These are phyloP conservation scores for Colletotrichum tropicale DNA, from an alignment of 2,329 filamentous ascomycete species.

Conservation along the genomic window DNA sequence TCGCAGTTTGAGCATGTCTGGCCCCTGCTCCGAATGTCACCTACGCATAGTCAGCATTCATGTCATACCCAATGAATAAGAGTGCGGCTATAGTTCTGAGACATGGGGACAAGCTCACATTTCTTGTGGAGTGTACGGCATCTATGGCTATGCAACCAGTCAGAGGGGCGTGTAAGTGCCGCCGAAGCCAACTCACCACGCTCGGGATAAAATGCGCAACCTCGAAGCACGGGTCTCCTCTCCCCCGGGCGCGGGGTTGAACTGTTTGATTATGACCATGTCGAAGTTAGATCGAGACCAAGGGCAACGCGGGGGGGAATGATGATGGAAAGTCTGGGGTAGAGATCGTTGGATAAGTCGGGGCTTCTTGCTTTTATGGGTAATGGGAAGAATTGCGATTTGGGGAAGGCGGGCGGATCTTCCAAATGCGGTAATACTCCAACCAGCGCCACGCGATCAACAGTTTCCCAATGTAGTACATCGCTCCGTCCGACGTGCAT, in stretches of 20 bases:
- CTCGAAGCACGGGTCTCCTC: not conserved
- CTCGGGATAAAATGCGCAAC: not conserved
- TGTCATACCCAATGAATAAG: not conserved
- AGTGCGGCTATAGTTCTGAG: not conserved
- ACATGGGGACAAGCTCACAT: not conserved
- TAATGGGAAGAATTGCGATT: not conserved
- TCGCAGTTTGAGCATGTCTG: not conserved
- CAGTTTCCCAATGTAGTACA: not conserved
- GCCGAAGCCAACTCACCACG: not conserved
- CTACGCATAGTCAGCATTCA: not conserved
- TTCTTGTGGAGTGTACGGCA: not conserved
- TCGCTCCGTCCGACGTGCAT: not conserved
- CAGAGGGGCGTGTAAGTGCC: not conserved
- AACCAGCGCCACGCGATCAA: not conserved
- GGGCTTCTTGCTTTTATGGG: not conserved
- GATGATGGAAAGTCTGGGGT: not conserved
- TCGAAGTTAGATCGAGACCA: not conserved
- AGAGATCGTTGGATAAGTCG: not conserved
- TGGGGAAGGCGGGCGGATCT: not conserved
- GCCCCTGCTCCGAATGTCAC: not conserved
- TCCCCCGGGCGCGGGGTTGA: not conserved
- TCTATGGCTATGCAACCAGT: not conserved
- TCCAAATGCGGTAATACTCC: conserved; percentile 40
- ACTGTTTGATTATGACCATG: not conserved
- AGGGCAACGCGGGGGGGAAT: not conserved